phyloP scores from a whole-genome alignment of 2,329 filamentous ascomycete species.

The Aspergillus tanneri region DNA sequence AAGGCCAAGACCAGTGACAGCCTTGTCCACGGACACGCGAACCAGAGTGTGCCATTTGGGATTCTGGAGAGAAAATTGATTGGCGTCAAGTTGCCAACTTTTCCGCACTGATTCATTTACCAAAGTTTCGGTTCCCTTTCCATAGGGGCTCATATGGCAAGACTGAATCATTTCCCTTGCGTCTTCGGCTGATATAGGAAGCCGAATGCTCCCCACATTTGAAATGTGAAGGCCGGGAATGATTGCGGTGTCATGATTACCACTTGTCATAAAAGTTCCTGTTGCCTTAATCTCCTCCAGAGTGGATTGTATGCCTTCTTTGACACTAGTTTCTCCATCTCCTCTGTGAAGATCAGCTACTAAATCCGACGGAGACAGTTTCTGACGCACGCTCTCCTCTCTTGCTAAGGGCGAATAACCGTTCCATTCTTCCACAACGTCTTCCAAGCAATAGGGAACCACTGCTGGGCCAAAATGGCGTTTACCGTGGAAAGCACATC shows the following conservation, averaged over 20 bases:
- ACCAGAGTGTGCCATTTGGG: slow-evolving; percentile 6
- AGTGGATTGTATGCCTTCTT: neutral
- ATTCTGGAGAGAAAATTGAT: slow-evolving; percentile 6
- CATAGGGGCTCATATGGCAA: slow-evolving; percentile 10
- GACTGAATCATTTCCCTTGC: neutral
- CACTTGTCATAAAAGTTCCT: neutral
- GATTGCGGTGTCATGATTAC: neutral
- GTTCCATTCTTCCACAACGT: slow-evolving; percentile 9
- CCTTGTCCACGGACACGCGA: neutral
- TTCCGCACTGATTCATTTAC: slow-evolving; percentile 14
- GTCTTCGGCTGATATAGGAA: slow-evolving; percentile 5
- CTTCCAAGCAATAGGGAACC: slow-evolving; percentile 8
- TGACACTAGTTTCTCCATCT: too few relatives aligned
- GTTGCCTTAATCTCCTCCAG: neutral
- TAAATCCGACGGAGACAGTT: neutral
- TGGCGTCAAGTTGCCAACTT: slow-evolving; percentile 12
- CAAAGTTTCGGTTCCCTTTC: slow-evolving; percentile 13
- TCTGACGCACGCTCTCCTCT: slow-evolving; percentile 5
- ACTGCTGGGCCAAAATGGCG: neutral
- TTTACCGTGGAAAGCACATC: slow-evolving; percentile 1
- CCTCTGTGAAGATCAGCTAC: neutral
- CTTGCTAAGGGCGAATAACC: neutral
- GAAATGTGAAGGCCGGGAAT: slow-evolving; percentile 10
- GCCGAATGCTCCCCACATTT: slow-evolving; percentile 1
- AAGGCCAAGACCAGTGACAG: slow-evolving; percentile 6